Evolutionary conservation across 2,329 filamentous ascomycete genomes (phyloP).

Genomic region (Cyphellophora europaea): DNA sequence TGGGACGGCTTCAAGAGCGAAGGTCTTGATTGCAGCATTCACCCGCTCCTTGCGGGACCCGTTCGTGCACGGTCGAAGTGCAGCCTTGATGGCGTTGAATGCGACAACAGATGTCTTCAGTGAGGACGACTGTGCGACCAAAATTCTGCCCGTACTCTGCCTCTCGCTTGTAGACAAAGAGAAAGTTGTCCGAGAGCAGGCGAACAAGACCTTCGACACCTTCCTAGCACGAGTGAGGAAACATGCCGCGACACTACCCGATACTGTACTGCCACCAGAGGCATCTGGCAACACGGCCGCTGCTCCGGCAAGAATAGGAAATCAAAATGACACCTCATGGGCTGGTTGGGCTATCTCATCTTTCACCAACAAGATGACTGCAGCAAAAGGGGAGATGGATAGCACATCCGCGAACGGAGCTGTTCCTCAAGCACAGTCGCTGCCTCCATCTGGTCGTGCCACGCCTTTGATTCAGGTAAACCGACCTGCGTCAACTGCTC

Average conservation of each 20-base stretch:
- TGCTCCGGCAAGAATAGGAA: slow-evolving; percentile 58
- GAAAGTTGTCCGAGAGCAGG: slow-evolving; percentile 85
- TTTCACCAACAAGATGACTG: slow-evolving; percentile 86
- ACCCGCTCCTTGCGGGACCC: slow-evolving; percentile 81
- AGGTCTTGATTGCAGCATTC: slow-evolving; percentile 90
- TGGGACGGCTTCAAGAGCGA: slow-evolving; percentile 63
- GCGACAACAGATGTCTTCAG: slow-evolving; percentile 80
- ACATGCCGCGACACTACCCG: slow-evolving; percentile 66
- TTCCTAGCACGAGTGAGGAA: slow-evolving; percentile 80
- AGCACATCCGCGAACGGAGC: slow-evolving; percentile 32
- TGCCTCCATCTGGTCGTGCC: slow-evolving; percentile 32
- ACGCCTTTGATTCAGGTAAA: slow-evolving; percentile 19
- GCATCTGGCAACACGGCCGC: slow-evolving; percentile 38
- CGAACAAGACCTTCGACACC: slow-evolving; percentile 76
- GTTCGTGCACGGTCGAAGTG: slow-evolving; percentile 88
- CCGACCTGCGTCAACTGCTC: slow-evolving; percentile 2
- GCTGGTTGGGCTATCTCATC: slow-evolving; percentile 97
- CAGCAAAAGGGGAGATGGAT: slow-evolving; percentile 80
- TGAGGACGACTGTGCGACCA: slow-evolving; percentile 79
- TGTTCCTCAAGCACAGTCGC: slow-evolving; percentile 34
- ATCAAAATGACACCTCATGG: slow-evolving; percentile 68
- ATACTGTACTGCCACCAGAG: slow-evolving; percentile 64
- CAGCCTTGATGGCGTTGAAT: slow-evolving; percentile 72
- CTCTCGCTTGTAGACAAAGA: slow-evolving; percentile 88
- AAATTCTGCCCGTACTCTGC: slow-evolving; percentile 75